A percentile compares a stretch with the other conserved stretches of the same genome.
These are phyloP conservation scores for Dryadomyces quercus-mongolicae DNA, from an alignment of 2,329 filamentous ascomycete species.

Conservation along the genomic window DNA sequence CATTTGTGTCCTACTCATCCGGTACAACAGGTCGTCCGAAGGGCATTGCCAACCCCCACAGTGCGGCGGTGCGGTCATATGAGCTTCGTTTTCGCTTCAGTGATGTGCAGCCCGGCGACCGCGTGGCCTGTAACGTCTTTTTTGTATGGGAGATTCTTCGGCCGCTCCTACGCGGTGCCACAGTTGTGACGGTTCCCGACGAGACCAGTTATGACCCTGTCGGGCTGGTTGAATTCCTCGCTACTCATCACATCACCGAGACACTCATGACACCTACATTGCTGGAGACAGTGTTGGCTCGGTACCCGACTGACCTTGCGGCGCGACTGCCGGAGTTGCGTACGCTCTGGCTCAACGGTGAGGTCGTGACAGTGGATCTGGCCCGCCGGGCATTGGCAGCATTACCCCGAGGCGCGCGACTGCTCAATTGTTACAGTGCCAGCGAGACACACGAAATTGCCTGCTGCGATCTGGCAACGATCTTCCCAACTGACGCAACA, in stretches of 20 bases:
- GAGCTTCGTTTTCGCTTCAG: conserved; percentile 58
- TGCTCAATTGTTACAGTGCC: conserved; percentile 73
- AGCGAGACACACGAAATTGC: conserved; percentile 75
- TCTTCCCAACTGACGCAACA: conserved; percentile 29
- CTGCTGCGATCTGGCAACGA: conserved; percentile 60
- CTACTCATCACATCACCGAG: conserved; percentile 56
- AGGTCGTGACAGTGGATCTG: conserved; percentile 70
- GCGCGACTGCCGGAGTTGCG: conserved; percentile 51
- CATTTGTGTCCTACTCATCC: conserved; percentile 72
- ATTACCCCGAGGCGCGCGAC: conserved; percentile 54
- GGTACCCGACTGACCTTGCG: conserved; percentile 50
- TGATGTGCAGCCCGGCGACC: conserved; percentile 58
- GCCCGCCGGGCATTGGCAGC: conserved; percentile 55
- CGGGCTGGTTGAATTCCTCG: conserved; percentile 58
- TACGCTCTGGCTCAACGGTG: conserved; percentile 70
- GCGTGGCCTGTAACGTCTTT: conserved; percentile 80
- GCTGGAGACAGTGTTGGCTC: conserved; percentile 59
- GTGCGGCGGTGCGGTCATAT: conserved; percentile 63
- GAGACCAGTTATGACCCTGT: conserved; percentile 67
- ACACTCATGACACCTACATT: conserved; percentile 77
- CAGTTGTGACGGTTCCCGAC: conserved; percentile 63
- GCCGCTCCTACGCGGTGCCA: conserved; percentile 63
- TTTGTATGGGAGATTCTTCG: conserved; percentile 79
- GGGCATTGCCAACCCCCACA: conserved; percentile 69
- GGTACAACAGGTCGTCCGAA: conserved; percentile 72